Evolutionary conservation across 2,329 filamentous ascomycete genomes (phyloP).

Genomic region (Monosporascus ibericus): DNA sequence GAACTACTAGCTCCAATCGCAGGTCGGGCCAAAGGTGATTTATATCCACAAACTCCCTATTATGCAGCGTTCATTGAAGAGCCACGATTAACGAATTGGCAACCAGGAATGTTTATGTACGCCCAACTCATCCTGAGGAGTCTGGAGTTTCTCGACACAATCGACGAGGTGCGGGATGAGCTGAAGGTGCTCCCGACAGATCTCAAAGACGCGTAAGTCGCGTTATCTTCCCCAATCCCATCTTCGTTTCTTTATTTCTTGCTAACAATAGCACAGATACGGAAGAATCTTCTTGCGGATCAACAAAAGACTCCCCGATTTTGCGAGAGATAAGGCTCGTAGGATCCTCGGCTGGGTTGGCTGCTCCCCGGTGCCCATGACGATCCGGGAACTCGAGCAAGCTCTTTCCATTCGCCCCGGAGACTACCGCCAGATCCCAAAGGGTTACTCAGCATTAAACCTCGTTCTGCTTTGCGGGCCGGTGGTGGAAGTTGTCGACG

Average conservation of each 20-base stretch:
- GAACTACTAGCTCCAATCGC: constrained; percentile 10
- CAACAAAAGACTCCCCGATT: constrained; percentile 1
- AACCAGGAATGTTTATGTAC: constrained; percentile 28
- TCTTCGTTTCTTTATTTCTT: too few species aligned
- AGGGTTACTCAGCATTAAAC: constrained; percentile 1
- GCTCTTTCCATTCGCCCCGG: neutral
- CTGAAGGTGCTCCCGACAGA: too few species aligned
- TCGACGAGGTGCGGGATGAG: constrained; percentile 1
- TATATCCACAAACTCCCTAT: neutral
- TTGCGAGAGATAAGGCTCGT: constrained; percentile 1
- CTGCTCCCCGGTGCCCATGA: constrained; percentile 8
- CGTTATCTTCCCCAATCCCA: neutral
- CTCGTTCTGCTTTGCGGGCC: constrained; percentile 18
- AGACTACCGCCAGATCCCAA: too few species aligned
- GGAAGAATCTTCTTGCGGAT: neutral
- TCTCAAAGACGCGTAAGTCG: constrained; percentile 22
- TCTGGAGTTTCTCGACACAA: constrained; percentile 8
- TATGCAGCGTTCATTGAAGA: neutral
- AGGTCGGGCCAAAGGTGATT: constrained; percentile 17
- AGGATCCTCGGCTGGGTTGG: constrained; percentile 10
- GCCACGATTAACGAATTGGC: neutral
- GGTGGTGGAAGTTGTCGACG: constrained; percentile 21
- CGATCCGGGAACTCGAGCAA: constrained; percentile 7
- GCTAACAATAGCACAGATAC: too few species aligned
- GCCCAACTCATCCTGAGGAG: constrained; percentile 20